Evolutionary conservation across 805 yeast species (phyloP).

Genomic region (Spathaspora boniae): DNA sequence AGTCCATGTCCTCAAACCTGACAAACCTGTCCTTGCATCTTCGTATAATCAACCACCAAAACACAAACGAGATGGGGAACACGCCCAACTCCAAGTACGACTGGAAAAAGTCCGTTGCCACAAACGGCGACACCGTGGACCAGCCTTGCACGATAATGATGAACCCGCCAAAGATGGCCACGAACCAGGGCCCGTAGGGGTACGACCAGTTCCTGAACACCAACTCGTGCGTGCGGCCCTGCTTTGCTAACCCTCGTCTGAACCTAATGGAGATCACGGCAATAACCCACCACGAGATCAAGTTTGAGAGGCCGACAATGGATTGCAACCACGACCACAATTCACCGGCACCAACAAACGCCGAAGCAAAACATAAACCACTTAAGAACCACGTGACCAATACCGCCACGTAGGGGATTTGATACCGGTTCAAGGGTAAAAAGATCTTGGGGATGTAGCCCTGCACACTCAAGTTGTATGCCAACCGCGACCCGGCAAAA

Average conservation of each 20-base stretch:
- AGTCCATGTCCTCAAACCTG: constrained; percentile 47
- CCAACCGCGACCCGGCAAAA: constrained; percentile 48
- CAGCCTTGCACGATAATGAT: constrained; percentile 54
- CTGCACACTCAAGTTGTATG: constrained; percentile 48
- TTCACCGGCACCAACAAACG: constrained; percentile 51
- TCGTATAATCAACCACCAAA: constrained; percentile 46
- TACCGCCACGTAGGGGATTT: constrained; percentile 50
- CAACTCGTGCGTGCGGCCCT: constrained; percentile 42
- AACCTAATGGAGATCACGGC: constrained; percentile 49
- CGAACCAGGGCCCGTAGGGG: constrained; percentile 47
- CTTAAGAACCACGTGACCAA: constrained; percentile 50
- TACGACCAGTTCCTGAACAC: constrained; percentile 47
- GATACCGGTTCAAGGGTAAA: constrained; percentile 38
- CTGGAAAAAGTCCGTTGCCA: constrained; percentile 38
- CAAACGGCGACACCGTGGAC: constrained; percentile 48
- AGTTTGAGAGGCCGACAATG: constrained; percentile 52
- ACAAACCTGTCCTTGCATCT: constrained; percentile 40
- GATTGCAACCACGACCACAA: constrained; percentile 53
- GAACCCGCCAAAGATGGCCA: constrained; percentile 38
- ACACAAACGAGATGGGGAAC: constrained; percentile 41
- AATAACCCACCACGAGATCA: constrained; percentile 48
- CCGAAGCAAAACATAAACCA: constrained; percentile 58
- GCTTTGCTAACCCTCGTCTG: constrained; percentile 42
- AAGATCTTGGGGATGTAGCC: constrained; percentile 45
- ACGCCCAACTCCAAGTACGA: constrained; percentile 45